Evolutionary conservation across 2,329 filamentous ascomycete genomes (phyloP).

Genomic region (Pseudocercospora cruenta): DNA sequence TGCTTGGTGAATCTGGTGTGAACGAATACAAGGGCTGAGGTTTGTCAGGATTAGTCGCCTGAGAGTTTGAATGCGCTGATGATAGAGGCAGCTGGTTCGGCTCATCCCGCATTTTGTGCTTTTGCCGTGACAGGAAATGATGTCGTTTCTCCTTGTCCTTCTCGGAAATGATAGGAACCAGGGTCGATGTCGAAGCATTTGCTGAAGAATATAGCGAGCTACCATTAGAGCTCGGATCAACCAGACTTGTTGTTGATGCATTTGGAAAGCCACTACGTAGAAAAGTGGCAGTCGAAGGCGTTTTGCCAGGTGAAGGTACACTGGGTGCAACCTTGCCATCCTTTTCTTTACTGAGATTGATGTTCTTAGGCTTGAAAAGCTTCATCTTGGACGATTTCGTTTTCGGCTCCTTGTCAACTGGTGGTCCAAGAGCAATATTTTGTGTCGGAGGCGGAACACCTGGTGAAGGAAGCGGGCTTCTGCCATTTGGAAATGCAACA

Average conservation of each 20-base stretch:
- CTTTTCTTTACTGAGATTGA: constrained; percentile 69
- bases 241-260: constrained; percentile 71
- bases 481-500: constrained; percentile 65
- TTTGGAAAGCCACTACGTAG: constrained; percentile 65
- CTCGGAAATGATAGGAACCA: constrained; percentile 62
- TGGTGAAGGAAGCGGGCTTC: constrained; percentile 57
- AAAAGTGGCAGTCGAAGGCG: constrained; percentile 58
- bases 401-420: constrained; percentile 61
- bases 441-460: constrained; percentile 29
- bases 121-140: constrained; percentile 77
- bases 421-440: constrained; percentile 26
- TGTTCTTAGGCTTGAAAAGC: constrained; percentile 77
- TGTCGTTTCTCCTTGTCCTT: constrained; percentile 78
- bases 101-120: constrained; percentile 74
- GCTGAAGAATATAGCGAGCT: constrained; percentile 71
- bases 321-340: constrained; percentile 66
- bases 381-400: constrained; percentile 77
- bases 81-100: constrained; percentile 70
- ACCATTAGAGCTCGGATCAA: constrained; percentile 59
- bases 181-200: constrained; percentile 78
- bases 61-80: constrained; percentile 75
- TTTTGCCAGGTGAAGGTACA: constrained; percentile 65
- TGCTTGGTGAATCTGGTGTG: constrained; percentile 72
- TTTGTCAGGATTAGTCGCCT: constrained; percentile 73
- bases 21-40: constrained; percentile 80